These are phyloP conservation scores for Chaetomium strumarium DNA, from an alignment of 2,329 filamentous ascomycete genomes.

Conservation along the genomic window DNA sequence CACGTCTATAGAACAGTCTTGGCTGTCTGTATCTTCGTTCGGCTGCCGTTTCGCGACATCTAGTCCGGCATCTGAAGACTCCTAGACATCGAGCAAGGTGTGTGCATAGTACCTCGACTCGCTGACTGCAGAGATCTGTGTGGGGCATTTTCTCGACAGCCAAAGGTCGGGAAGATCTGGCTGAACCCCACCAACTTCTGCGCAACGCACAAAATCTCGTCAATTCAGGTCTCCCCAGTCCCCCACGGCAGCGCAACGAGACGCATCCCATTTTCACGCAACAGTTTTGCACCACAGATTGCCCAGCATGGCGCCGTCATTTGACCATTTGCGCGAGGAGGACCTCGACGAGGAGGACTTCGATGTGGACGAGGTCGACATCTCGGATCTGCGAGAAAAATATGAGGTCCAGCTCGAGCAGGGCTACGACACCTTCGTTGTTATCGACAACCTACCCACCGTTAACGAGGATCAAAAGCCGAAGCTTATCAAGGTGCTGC, in stretches of 20 bases:
- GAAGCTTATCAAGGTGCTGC: conserved; percentile 92
- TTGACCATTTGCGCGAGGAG: conserved; percentile 86
- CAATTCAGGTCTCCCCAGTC: conserved; percentile 20
- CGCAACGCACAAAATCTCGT: conserved; percentile 27
- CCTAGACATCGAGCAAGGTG: too few species aligned
- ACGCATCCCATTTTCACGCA: conserved; percentile 12
- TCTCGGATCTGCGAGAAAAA: conserved; percentile 88
- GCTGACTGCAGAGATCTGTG: conserved; percentile 5
- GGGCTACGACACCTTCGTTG: conserved; percentile 92
- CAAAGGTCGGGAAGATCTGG: conserved; percentile 7
- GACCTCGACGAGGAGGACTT: conserved; percentile 80
- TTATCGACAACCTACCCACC: conserved; percentile 86
- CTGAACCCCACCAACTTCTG: conserved; percentile 26
- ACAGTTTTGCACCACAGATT: conserved; percentile 7
- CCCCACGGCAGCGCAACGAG: conserved; percentile 21
- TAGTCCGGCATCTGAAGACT: too few species aligned
- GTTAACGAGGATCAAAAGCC: conserved; percentile 87
- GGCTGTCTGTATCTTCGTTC: too few species aligned
- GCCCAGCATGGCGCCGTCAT: conserved; percentile 83
- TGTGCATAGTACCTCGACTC: not conserved
- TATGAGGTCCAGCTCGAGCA: conserved; percentile 95
- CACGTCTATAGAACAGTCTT: not conserved
- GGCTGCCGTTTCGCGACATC: too few species aligned
- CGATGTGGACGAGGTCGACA: conserved; percentile 90
- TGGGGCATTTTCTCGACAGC: conserved; percentile 19